phyloP scores from a whole-genome alignment of 805 yeast species.

The Clavispora phyllophila region DNA sequence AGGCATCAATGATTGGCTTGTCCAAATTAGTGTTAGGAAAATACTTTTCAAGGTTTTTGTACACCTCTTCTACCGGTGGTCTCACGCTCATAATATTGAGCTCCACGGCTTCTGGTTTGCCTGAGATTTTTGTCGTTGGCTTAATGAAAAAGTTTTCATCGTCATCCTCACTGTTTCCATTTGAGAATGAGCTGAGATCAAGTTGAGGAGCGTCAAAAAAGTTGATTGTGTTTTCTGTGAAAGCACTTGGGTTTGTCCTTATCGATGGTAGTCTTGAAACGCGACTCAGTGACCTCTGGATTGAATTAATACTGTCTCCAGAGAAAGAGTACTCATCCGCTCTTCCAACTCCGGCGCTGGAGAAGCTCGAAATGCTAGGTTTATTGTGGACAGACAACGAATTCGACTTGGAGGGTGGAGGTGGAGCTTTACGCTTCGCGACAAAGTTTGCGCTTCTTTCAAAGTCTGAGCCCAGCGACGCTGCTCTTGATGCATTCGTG shows the following conservation, averaged over 20 bases:
- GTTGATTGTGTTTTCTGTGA: constrained; percentile 64
- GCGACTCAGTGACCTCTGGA: constrained; percentile 7
- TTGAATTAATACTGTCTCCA: constrained; percentile 9
- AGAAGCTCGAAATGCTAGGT: constrained; percentile 9
- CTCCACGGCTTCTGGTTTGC: background rate
- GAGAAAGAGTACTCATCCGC: constrained; percentile 6
- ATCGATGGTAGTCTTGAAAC: constrained; percentile 1
- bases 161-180: constrained; percentile 2
- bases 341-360: constrained; percentile 3
- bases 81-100: constrained; percentile 56
- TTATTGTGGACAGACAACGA: constrained; percentile 13
- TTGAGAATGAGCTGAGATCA: constrained; percentile 5
- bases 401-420: constrained; percentile 44
- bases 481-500: background rate
- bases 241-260: constrained; percentile 36
- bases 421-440: constrained; percentile 69
- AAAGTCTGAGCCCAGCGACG: constrained; percentile 7
- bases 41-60: constrained; percentile 83
- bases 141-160: constrained; percentile 18
- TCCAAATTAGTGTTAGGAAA: constrained; percentile 93
- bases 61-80: constrained; percentile 92
- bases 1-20: constrained; percentile 78
- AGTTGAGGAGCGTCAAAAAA: constrained; percentile 31
- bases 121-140: constrained; percentile 5
- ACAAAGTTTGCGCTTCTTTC: constrained; percentile 36